phyloP scores from a whole-genome alignment of 495 filamentous ascomycete genomes.

The Xylaria flabelliformis region DNA sequence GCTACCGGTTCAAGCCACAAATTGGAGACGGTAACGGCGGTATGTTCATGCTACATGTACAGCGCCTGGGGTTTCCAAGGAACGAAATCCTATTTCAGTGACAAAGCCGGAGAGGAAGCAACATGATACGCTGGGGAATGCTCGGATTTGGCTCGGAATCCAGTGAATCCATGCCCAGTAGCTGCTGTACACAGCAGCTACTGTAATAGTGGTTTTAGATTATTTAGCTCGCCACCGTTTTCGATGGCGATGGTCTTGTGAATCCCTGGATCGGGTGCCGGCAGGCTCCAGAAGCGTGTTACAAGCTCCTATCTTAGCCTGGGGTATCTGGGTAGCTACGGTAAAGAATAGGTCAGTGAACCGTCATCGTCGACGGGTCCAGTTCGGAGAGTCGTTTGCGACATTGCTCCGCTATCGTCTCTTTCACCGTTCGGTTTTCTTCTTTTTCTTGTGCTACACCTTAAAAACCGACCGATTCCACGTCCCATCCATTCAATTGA shows the following conservation, averaged over 20 bases:
- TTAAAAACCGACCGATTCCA: not conserved
- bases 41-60: not conserved
- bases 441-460: not conserved
- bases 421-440: not conserved
- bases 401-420: conserved; percentile 21
- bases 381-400: conserved; percentile 19
- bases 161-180: not conserved
- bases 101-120: not conserved
- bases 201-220: not conserved
- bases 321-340: not conserved
- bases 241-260: not conserved
- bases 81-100: not conserved
- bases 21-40: conserved; percentile 10
- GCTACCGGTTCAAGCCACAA: conserved; percentile 15
- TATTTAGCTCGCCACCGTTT: not conserved
- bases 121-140: not conserved
- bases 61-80: not conserved
- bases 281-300: not conserved
- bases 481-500: conserved; percentile 7
- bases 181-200: not conserved
- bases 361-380: not conserved
- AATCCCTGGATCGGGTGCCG: not conserved
- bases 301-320: not conserved
- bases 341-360: not conserved
- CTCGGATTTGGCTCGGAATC: conserved; percentile 15